Conservation (phyloP, 2,329 filamentous ascomycete genomes). For the Trichoderma brevicompactum region DNA sequence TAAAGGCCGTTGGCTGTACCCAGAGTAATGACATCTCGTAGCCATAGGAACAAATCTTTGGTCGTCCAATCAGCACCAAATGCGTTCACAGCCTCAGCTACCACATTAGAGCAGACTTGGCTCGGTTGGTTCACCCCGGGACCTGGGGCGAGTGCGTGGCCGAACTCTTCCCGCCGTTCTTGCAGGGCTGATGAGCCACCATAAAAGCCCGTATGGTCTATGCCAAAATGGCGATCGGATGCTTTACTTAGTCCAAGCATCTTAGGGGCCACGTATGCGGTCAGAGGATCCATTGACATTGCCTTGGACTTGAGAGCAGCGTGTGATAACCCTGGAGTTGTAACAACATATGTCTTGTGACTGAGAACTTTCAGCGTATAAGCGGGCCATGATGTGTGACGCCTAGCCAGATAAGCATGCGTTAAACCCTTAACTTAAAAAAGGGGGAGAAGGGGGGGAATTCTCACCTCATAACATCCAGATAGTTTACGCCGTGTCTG, state of each 20-base stretch:
- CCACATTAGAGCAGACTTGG: background rate
- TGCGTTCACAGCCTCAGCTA: background rate
- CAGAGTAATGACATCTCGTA: conserved; percentile 3
- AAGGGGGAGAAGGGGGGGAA: no score
- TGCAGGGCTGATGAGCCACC: background rate
- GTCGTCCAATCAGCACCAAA: background rate
- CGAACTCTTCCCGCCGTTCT: conserved; percentile 1
- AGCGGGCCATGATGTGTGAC: conserved; percentile 1
- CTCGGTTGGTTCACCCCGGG: background rate
- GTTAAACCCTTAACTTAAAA: background rate
- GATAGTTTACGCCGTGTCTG: background rate
- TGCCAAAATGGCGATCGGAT: background rate
- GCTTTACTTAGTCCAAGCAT: conserved; percentile 9
- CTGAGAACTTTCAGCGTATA: background rate
- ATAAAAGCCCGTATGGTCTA: background rate
- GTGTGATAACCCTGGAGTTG: conserved; percentile 3
- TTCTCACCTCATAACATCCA: conserved; percentile 7
- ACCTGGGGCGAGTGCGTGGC: background rate
- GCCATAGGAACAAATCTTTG: conserved; percentile 5
- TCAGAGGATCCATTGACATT: conserved; percentile 17
- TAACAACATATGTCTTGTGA: conserved; percentile 12
- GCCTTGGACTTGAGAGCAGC: conserved; percentile 14
- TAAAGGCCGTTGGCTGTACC: conserved; percentile 1
- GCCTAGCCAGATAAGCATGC: background rate
- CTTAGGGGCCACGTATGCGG: background rate